These are phyloP conservation scores for Spizellomyces punctatus DNA, from an alignment of 192 early-diverging fungal species.

Conservation along the genomic window DNA sequence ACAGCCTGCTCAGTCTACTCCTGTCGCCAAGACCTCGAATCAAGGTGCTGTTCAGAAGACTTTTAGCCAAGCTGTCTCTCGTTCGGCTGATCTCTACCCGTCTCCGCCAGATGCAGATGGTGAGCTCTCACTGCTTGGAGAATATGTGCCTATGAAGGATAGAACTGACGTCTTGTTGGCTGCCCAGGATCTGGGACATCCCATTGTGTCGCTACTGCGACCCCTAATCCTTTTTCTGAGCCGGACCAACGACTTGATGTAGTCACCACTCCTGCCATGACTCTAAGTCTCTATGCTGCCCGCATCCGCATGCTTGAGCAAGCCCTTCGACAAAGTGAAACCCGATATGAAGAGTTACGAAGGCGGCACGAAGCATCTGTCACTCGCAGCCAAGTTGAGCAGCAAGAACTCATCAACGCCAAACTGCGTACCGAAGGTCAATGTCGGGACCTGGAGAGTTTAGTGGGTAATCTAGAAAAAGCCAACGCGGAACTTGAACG, in stretches of 20 bases:
- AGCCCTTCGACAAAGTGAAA: slow-evolving; percentile 29
- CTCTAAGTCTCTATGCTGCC: slow-evolving; percentile 14
- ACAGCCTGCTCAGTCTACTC: too few species aligned
- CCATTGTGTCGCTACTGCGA: background rate
- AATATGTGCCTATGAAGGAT: too few species aligned
- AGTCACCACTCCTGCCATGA: slow-evolving; percentile 7
- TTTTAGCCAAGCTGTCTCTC: too few species aligned
- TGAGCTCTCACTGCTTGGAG: background rate
- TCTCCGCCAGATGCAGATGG: slow-evolving; percentile 20
- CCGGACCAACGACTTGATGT: background rate
- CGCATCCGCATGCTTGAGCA: slow-evolving; percentile 29
- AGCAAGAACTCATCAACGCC: slow-evolving; percentile 29
- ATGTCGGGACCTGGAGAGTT: slow-evolving; percentile 20
- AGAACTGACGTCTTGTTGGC: too few species aligned
- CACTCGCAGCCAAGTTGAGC: background rate
- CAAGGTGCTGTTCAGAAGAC: too few species aligned
- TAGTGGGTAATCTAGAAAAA: slow-evolving; percentile 1
- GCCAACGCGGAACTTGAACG: slow-evolving; percentile 16
- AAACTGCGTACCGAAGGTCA: slow-evolving; percentile 23
- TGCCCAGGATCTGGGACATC: too few species aligned
- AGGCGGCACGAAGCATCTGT: slow-evolving; percentile 18
- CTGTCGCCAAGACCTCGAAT: too few species aligned
- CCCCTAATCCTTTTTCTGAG: background rate
- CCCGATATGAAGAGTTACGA: slow-evolving; percentile 24
- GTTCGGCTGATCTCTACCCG: background rate